Evolutionary conservation across 2,329 filamentous ascomycete genomes (phyloP), one percentile per base, ranked within the genome.

Genomic region (Aureobasidium sp.): DNA sequence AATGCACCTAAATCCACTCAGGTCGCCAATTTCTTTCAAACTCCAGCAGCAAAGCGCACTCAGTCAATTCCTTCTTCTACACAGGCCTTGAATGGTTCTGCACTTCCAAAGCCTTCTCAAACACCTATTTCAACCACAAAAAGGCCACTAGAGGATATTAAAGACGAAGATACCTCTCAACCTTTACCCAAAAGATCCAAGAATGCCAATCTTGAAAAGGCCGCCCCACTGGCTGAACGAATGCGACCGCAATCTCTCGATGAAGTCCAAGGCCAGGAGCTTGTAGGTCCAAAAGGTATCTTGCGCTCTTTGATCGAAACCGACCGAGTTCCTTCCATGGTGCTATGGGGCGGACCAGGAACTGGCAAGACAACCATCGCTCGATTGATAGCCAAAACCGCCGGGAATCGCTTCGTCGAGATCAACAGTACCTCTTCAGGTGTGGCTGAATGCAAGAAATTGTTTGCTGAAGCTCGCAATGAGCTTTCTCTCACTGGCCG

Each of bases 301-400:
- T 80, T 99, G 47, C 86, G 93, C 4, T 87, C 87, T 34, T 82
- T 97, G 63, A 95, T 99, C 67, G 89, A 96, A 70, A 83, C 88
- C 63, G 87, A 94, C 69, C 84, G 88, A 5, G 86, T 97, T 36
- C 93, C 94, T 0, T 96, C 90, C 15, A 96, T 99, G 90, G 92
- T 99, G 44, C 80, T 99, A 15, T 99, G 94, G 90, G 90, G 90
- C 36, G 84, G 83, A 0, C 86, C 89, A 0, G 90, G 90, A 26
- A 92, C 89, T 0, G 90, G 90, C 66, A 94, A 94, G 78, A 94
- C 90, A 2, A 94, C 94, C 0, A 97, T 99, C 68, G 94, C 94
- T 24, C 82, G 94, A 5, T 90, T 96, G 53, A 91, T 99, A 64
- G 90, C 94, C 3, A 85, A 86, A 17, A 87, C 87, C 71, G 90